Conservation (phyloP, 192 early-diverging fungal genomes). For the Gonapodya sp. region DNA sequence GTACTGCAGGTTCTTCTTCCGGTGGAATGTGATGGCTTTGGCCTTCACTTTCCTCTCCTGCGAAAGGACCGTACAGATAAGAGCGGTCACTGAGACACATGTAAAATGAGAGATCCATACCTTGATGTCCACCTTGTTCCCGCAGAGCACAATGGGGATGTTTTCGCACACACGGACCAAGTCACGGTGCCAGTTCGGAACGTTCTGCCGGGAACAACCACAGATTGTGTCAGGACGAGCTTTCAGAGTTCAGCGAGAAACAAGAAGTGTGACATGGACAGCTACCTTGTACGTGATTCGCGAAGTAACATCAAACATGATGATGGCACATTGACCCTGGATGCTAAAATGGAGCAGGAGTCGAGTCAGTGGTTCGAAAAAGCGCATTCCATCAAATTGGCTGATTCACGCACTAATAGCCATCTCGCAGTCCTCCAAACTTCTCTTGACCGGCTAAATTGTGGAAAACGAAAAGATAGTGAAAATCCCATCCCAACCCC, state of each 20-base stretch:
- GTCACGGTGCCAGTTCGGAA: constrained; percentile 99
- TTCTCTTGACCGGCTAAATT: constrained; percentile 99
- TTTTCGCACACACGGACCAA: constrained; percentile 99
- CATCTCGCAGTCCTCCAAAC: constrained; percentile 99
- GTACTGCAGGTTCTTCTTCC: constrained; percentile 99
- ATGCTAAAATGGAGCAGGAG: constrained; percentile 40
- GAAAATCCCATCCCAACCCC: background rate
- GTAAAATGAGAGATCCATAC: constrained; percentile 21
- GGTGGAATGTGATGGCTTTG: constrained; percentile 99
- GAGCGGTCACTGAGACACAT: background rate
- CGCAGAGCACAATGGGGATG: constrained; percentile 99
- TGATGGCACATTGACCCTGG: constrained; percentile 98
- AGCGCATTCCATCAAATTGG: background rate
- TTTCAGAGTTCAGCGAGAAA: background rate
- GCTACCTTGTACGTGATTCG: constrained; percentile 91
- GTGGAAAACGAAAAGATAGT: background rate
- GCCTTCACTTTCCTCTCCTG: constrained; percentile 99
- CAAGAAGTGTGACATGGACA: background rate
- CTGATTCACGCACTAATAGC: constrained; percentile 72
- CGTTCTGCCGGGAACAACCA: too few species aligned
- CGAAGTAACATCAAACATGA: constrained; percentile 99
- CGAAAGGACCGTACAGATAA: background rate
- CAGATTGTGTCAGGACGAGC: too few species aligned
- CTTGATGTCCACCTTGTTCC: constrained; percentile 99
- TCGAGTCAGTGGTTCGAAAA: background rate